Conservation (phyloP, 2,329 filamentous ascomycete genomes). For the Diaporthe humulicola region DNA sequence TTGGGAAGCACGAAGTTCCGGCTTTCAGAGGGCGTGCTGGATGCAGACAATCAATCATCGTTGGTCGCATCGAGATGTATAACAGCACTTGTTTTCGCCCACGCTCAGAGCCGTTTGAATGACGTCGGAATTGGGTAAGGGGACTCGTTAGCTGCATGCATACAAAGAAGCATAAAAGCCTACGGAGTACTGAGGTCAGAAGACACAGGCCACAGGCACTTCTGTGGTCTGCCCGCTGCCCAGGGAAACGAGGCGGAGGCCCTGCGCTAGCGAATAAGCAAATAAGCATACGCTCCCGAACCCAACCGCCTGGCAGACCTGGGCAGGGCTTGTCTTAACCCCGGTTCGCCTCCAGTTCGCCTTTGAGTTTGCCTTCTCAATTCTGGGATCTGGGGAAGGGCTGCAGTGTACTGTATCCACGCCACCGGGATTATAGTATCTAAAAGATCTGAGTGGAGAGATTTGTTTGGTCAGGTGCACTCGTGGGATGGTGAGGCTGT, state of each 20-base stretch:
- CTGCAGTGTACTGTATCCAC: neutral
- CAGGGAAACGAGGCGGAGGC: slow-evolving; percentile 1
- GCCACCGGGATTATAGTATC: neutral
- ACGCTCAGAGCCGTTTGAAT: neutral
- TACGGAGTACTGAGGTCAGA: neutral
- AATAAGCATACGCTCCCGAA: neutral
- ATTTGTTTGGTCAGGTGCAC: neutral
- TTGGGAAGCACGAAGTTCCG: neutral
- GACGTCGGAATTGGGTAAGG: slow-evolving; percentile 2
- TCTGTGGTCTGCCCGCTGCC: neutral
- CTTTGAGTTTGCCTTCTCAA: neutral
- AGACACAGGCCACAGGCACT: neutral
- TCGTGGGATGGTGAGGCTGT: neutral
- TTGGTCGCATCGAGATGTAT: slow-evolving; percentile 9
- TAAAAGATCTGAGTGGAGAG: neutral
- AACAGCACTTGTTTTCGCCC: neutral
- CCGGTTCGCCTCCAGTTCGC: neutral
- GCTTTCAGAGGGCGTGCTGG: neutral
- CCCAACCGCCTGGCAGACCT: neutral
- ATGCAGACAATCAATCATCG: neutral
- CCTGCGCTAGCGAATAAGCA: slow-evolving; percentile 19
- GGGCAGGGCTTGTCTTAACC: neutral
- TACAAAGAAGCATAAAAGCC: slow-evolving; percentile 14
- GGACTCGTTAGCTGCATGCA: neutral
- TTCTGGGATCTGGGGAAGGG: neutral